Evolutionary conservation across 768 basidiomycete species (phyloP).

Genomic region (Glaciozyma antarctica): DNA sequence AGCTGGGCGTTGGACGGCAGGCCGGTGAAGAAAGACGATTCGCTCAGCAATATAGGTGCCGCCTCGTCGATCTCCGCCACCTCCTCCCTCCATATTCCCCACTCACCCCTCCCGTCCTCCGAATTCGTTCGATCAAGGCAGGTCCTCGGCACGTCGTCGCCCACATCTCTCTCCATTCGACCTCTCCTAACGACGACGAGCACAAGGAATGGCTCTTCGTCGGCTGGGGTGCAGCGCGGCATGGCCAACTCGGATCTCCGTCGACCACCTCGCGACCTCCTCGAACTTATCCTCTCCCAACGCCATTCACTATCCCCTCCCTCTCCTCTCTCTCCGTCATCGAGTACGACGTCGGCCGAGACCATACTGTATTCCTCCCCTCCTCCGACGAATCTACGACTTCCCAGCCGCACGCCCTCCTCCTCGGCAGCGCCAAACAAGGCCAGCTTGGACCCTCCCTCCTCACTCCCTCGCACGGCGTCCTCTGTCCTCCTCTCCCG

Average conservation of each 20-base stretch:
- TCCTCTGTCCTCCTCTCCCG: not conserved
- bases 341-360: constrained; percentile 18
- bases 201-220: constrained; percentile 41
- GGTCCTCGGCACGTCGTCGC: constrained; percentile 66
- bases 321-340: not conserved
- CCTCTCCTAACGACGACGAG: constrained; percentile 31
- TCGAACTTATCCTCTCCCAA: not conserved
- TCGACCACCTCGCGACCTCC: not conserved
- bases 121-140: constrained; percentile 48
- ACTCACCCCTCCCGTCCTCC: constrained; percentile 41
- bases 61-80: constrained; percentile 22
- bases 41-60: not conserved
- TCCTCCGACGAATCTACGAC: not conserved
- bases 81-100: constrained; percentile 39
- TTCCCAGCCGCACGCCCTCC: not conserved
- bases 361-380: constrained; percentile 24
- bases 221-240: constrained; percentile 78
- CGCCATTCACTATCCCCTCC: not conserved
- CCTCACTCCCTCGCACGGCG: not conserved
- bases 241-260: constrained; percentile 64
- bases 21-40: constrained; percentile 12
- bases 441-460: constrained; percentile 23
- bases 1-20: constrained; percentile 53
- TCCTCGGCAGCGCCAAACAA: constrained; percentile 25
- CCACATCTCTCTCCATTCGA: constrained; percentile 37